A percentile compares a stretch with the other conserved stretches of the same genome.
Conservation (phyloP, 1,284 basidiomycete species). For the Boletellus sp. region DNA sequence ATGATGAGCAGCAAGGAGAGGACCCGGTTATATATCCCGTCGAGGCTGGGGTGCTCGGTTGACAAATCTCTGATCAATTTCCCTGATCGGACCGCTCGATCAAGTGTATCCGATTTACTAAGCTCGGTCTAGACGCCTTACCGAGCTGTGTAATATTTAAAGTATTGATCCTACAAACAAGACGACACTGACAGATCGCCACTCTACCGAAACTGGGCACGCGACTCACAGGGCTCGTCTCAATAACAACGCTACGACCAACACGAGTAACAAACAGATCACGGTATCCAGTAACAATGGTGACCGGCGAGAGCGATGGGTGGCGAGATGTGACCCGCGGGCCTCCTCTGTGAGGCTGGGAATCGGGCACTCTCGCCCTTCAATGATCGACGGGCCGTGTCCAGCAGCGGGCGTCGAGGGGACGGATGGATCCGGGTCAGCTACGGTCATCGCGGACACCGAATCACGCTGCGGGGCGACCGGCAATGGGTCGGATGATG, state of each 20-base stretch:
- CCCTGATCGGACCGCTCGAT: constrained; percentile 22
- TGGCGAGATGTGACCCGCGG: constrained; percentile 18
- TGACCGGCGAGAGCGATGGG: constrained; percentile 37
- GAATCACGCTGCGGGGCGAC: constrained; percentile 20
- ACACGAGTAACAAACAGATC: constrained; percentile 62
- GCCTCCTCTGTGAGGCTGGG: constrained; percentile 10
- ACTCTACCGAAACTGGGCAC: constrained; percentile 12
- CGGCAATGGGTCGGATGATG: constrained; percentile 11
- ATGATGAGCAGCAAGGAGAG: neutral
- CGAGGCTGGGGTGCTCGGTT: constrained; percentile 11
- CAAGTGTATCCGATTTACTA: constrained; percentile 21
- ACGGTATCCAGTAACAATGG: constrained; percentile 63
- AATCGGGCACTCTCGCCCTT: constrained; percentile 10
- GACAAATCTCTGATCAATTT: constrained; percentile 23
- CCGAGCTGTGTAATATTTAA: constrained; percentile 19
- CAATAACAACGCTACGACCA: constrained; percentile 60
- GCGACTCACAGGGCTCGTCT: constrained; percentile 51
- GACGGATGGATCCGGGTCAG: constrained; percentile 16
- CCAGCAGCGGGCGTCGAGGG: constrained; percentile 13
- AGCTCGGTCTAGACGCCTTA: constrained; percentile 29
- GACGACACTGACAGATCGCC: constrained; percentile 20
- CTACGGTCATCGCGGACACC: constrained; percentile 8
- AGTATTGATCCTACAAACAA: constrained; percentile 19
- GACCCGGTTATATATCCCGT: constrained; percentile 14
- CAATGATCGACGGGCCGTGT: constrained; percentile 10